phyloP scores from a whole-genome alignment of 495 filamentous ascomycete species.

The Glonium stellatum region DNA sequence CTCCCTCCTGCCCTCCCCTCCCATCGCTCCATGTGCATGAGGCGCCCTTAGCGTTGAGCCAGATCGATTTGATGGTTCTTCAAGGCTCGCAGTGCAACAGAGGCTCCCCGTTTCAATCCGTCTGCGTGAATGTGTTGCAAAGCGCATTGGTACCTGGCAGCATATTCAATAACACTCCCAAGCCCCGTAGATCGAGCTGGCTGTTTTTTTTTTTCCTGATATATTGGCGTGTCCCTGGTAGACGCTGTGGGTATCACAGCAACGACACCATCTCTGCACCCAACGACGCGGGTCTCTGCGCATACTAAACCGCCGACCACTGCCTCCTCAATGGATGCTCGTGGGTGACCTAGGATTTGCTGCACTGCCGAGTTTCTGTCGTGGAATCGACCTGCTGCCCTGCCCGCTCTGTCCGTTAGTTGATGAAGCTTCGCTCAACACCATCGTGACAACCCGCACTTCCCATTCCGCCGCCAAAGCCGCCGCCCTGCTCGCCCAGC shows the following conservation, averaged over 20 bases:
- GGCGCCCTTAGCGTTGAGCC: constrained; percentile 28
- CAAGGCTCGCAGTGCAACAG: constrained; percentile 21
- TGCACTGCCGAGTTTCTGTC: constrained; percentile 18
- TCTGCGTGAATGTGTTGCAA: constrained; percentile 22
- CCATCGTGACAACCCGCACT: not conserved
- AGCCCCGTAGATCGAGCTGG: constrained; percentile 20
- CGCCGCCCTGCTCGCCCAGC: not conserved
- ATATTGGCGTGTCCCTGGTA: constrained; percentile 29
- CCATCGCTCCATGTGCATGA: constrained; percentile 31
- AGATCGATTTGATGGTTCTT: constrained; percentile 17
- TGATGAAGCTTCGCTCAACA: not conserved
- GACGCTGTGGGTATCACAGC: constrained; percentile 20
- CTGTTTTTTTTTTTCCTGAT: constrained; percentile 20
- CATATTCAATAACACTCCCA: constrained; percentile 14
- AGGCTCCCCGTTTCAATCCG: constrained; percentile 26
- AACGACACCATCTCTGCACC: constrained; percentile 16
- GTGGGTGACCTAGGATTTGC: constrained; percentile 10
- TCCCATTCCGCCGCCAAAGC: not conserved
- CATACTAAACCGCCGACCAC: constrained; percentile 19
- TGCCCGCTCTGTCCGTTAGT: not conserved
- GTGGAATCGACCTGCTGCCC: constrained; percentile 19
- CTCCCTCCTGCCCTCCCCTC: no score
- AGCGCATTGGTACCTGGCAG: constrained; percentile 27
- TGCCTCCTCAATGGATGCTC: constrained; percentile 14
- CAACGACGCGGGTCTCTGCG: constrained; percentile 4